phyloP scores from a whole-genome alignment of 768 basidiomycete genomes.

The Sporobolomyces pararoseus region DNA sequence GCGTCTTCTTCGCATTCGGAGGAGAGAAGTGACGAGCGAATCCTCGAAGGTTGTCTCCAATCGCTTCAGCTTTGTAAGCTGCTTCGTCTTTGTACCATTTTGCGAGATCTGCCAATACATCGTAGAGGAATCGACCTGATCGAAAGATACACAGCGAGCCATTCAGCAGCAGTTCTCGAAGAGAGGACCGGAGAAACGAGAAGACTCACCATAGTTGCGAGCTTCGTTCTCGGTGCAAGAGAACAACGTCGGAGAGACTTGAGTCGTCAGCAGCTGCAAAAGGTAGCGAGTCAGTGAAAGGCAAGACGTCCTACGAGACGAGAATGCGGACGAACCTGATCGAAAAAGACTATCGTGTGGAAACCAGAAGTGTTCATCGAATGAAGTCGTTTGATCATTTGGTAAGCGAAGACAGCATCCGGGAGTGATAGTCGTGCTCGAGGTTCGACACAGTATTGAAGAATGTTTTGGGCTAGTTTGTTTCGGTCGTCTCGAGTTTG shows the following conservation, averaged over 20 bases:
- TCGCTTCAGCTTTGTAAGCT: constrained; percentile 57
- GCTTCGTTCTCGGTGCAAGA: constrained; percentile 96
- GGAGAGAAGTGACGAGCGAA: constrained; percentile 54
- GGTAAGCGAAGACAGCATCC: constrained; percentile 91
- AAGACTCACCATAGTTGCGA: constrained; percentile 73
- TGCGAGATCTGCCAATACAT: constrained; percentile 70
- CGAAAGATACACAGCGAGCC: not conserved
- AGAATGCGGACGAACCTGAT: constrained; percentile 60
- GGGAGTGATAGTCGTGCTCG: constrained; percentile 88
- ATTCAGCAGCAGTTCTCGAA: too few species aligned
- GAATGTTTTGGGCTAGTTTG: constrained; percentile 56
- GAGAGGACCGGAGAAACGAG: not conserved
- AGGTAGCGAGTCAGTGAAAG: constrained; percentile 8
- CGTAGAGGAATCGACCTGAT: constrained; percentile 78
- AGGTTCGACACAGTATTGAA: constrained; percentile 89
- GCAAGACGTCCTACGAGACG: too few species aligned
- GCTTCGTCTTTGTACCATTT: constrained; percentile 73
- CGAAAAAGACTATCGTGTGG: constrained; percentile 76
- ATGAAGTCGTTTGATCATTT: constrained; percentile 83
- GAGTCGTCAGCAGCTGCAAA: constrained; percentile 74
- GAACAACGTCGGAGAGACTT: constrained; percentile 77
- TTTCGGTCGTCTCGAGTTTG: constrained; percentile 52
- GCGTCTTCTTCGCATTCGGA: constrained; percentile 51
- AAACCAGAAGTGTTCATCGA: constrained; percentile 83
- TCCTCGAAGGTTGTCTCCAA: constrained; percentile 56